phyloP scores from a whole-genome alignment of 495 filamentous ascomycete species.

The Margaritispora aquatica region DNA sequence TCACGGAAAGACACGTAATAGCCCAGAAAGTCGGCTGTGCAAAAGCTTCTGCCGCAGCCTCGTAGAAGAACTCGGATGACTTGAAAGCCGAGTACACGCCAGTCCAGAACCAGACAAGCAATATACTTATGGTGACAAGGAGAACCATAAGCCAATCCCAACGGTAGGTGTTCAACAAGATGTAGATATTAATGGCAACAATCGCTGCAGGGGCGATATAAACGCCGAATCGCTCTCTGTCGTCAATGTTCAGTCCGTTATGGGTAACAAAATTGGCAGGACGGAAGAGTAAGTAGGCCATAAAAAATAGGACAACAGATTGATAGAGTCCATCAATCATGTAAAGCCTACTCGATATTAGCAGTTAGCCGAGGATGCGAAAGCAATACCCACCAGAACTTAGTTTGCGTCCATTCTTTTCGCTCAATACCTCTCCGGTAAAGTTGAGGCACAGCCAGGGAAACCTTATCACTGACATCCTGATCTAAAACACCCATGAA shows the following conservation, averaged over 20 bases:
- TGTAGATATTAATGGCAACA: conserved; percentile 85
- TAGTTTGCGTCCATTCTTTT: conserved; percentile 91
- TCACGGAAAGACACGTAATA: conserved; percentile 63
- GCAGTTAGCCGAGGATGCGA: neutral
- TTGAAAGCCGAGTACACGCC: conserved; percentile 76
- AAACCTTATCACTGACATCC: conserved; percentile 91
- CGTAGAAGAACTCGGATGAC: conserved; percentile 65
- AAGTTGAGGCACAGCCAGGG: conserved; percentile 87
- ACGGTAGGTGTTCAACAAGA: conserved; percentile 90
- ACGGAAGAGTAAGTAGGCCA: conserved; percentile 74
- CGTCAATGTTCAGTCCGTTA: conserved; percentile 65
- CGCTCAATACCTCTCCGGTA: conserved; percentile 96
- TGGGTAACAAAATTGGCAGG: conserved; percentile 58
- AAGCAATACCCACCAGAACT: conserved; percentile 74
- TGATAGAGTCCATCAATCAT: conserved; percentile 96
- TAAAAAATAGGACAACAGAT: conserved; percentile 86
- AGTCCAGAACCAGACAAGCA: conserved; percentile 96
- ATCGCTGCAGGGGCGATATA: conserved; percentile 75
- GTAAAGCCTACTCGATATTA: conserved; percentile 63
- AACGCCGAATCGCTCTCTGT: conserved; percentile 74
- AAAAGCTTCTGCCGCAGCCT: conserved; percentile 72
- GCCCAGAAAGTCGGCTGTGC: conserved; percentile 82
- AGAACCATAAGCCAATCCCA: conserved; percentile 95
- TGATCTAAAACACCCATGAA: conserved; percentile 97
- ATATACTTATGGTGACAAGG: conserved; percentile 70